Evolutionary conservation across 2,329 filamentous ascomycete genomes (phyloP), one percentile per base, ranked within the genome.

Genomic region (Cladosporium sp.): DNA sequence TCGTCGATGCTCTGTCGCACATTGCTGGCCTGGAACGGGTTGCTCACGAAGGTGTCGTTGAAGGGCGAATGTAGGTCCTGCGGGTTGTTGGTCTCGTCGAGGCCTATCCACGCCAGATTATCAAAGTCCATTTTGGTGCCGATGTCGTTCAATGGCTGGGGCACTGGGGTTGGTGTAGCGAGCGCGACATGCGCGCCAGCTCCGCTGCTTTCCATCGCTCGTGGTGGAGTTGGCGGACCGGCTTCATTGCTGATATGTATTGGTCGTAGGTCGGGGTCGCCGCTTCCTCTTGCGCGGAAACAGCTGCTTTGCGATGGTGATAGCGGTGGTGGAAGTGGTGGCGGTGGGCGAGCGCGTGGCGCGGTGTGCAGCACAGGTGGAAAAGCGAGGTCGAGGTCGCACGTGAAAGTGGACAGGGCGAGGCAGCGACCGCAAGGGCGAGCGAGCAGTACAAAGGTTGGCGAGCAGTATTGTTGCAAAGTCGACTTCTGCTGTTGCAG

Each of bases 121-220:
- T 55, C 52, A 28, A 47, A 55, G 32, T 55, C 52, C 9, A 55
- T 24, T 19, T 55, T 55, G 19, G 39, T 36, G 13, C 28, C 40
- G 19, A 47, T 19, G 20, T 55, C 52, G 20, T 55, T 55, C 40
- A 53, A 44, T 53, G 50, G 25, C 34, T 55, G 52, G 15, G 52
- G 52, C 40, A 55, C 52, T 45, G 40, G 52, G 40, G 52, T 55
- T 36, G 52, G 52, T 47, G 47, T 58, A 32, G 56, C 56, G 36
- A 53, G 59, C 36, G 42, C 20, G 62, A 59, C 62, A 61, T 60
- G 51, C 58, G 63, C 62, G 61, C 62, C 59, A 59, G 61, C 55
- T 58, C 56, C 57, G 62, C 62, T 62, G 58, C 58, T 59, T 64
- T 65, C 64, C 64, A 66, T 66, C 62, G 59, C 60, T 61, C 63